Conservation (phyloP, 768 basidiomycete genomes). For the Lentinus brumalis region DNA sequence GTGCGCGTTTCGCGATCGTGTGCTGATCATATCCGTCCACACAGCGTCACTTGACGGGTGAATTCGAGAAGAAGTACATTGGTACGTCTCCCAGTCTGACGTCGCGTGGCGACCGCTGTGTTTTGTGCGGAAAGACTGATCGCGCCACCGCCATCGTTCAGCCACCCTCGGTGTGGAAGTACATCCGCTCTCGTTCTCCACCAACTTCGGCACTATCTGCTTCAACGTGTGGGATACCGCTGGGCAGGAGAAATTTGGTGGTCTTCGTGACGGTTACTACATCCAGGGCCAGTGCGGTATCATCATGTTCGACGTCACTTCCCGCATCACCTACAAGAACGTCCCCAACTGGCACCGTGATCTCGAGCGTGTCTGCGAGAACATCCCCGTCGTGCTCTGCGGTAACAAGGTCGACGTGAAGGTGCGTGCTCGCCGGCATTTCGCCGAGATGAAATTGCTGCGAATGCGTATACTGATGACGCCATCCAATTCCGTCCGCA, state of each 20-base stretch:
- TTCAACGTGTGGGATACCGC: slow-evolving; percentile 99
- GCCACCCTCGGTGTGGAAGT: slow-evolving; percentile 99
- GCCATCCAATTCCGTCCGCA: slow-evolving; percentile 33
- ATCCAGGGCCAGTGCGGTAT: slow-evolving; percentile 99
- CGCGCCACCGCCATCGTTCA: slow-evolving; percentile 36
- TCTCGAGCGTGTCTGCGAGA: slow-evolving; percentile 99
- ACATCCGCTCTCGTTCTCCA: slow-evolving; percentile 92
- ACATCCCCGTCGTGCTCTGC: slow-evolving; percentile 98
- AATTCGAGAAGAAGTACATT: slow-evolving; percentile 99
- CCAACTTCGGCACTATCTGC: slow-evolving; percentile 98
- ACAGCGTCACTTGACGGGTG: slow-evolving; percentile 96
- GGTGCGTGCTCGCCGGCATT: slow-evolving; percentile 48
- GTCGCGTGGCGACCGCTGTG: background rate
- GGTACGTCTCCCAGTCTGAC: slow-evolving; percentile 51
- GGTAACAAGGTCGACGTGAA: slow-evolving; percentile 99
- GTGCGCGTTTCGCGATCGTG: slow-evolving; percentile 45
- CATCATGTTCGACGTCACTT: slow-evolving; percentile 99
- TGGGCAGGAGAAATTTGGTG: slow-evolving; percentile 99
- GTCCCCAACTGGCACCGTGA: slow-evolving; percentile 99
- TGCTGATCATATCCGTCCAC: slow-evolving; percentile 49
- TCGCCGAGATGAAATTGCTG: background rate
- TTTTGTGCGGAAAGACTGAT: slow-evolving; percentile 2
- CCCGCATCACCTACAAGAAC: slow-evolving; percentile 99
- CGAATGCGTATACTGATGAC: slow-evolving; percentile 4
- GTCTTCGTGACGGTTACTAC: slow-evolving; percentile 95